Evolutionary conservation across 129 eudicot genomes (phyloP).

Genomic region (Flaveria ramosissima): DNA sequence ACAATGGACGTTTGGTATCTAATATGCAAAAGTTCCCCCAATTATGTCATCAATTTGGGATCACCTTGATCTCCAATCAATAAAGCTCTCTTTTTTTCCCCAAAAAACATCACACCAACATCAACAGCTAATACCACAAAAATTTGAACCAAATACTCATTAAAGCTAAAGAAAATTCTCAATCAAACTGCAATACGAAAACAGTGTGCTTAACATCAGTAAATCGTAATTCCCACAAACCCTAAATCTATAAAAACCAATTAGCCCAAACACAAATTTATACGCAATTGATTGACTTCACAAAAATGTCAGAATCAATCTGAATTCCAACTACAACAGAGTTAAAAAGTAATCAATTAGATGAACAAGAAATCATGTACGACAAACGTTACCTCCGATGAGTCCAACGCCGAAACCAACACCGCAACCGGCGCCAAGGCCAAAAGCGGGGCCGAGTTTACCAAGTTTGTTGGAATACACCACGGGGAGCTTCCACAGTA

Average conservation of each 20-base stretch:
- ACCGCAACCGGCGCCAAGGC: slow-evolving; percentile 93
- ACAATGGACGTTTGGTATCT: background rate
- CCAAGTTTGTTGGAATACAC: slow-evolving; percentile 58
- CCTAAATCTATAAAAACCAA: background rate
- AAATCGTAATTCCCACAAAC: background rate
- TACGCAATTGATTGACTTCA: background rate
- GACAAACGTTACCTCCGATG: slow-evolving; percentile 57
- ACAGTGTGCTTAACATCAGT: background rate
- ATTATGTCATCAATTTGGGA: background rate
- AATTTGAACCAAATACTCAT: background rate
- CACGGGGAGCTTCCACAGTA: slow-evolving; percentile 83
- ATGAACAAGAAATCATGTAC: background rate
- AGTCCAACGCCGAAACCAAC: slow-evolving; percentile 80
- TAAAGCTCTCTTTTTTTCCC: background rate
- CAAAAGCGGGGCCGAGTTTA: slow-evolving; percentile 84
- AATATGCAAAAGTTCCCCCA: background rate
- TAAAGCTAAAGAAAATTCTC: background rate
- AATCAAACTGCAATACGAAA: background rate
- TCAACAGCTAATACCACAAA: background rate
- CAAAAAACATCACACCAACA: background rate
- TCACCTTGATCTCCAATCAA: background rate
- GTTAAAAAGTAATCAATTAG: background rate
- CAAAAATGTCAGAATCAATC: background rate
- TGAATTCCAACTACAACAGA: background rate
- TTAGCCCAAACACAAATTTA: background rate